phyloP scores from a whole-genome alignment of 805 yeast species.

The Suhomyces xylopsoci region DNA sequence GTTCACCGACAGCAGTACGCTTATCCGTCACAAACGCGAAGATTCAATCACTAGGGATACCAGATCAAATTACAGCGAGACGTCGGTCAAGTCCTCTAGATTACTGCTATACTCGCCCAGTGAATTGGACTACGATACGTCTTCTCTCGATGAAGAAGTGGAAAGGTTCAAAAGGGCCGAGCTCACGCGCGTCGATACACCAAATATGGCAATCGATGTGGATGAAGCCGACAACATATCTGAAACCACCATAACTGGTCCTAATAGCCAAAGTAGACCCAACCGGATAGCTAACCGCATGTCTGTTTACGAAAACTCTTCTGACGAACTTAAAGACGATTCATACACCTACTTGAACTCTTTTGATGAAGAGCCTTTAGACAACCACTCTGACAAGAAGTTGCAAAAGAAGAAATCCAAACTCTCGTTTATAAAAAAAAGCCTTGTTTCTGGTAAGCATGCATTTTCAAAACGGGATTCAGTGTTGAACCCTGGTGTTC shows the following conservation, averaged over 20 bases:
- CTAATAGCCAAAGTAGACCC: not conserved
- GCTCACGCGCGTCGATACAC: not conserved
- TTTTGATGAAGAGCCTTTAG: slow-evolving; percentile 8
- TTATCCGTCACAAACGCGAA: not conserved
- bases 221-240: slow-evolving; percentile 1
- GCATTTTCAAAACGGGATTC: not conserved
- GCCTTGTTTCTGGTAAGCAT: not conserved
- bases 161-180: not conserved
- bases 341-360: slow-evolving; percentile 16
- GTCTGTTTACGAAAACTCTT: not conserved
- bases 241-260: not conserved
- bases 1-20: not conserved
- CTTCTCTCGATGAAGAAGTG: slow-evolving; percentile 1
- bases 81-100: slow-evolving; percentile 7
- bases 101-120: slow-evolving; percentile 6
- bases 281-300: not conserved
- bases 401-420: not conserved
- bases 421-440: slow-evolving; percentile 3
- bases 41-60: not conserved
- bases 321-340: slow-evolving; percentile 13
- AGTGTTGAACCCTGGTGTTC: not conserved
- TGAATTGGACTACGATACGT: slow-evolving; percentile 1
- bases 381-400: not conserved
- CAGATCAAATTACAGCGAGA: slow-evolving; percentile 1
- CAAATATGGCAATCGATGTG: not conserved